Percentiles rank a stretch among this genome's conserved stretches.
Evolutionary conservation across 1,284 basidiomycete species (phyloP).

Genomic region (Entoloma clypeatum): DNA sequence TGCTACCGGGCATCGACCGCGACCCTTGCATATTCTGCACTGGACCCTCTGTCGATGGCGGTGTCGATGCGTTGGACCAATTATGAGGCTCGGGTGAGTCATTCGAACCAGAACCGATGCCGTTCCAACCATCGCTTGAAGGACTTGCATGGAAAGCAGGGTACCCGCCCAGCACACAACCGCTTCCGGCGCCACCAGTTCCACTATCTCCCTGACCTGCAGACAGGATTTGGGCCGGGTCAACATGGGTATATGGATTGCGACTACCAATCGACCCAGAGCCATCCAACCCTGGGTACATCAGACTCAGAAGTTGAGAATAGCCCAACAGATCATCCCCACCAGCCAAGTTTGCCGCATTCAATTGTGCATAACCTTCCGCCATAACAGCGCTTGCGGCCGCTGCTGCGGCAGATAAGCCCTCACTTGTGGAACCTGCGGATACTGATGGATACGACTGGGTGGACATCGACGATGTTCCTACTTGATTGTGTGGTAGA

Average conservation of each 20-base stretch:
- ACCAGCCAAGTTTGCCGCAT: slow-evolving; percentile 46
- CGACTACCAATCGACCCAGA: slow-evolving; percentile 33
- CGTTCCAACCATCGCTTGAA: slow-evolving; percentile 77
- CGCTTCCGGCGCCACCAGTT: slow-evolving; percentile 15
- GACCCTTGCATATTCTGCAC: slow-evolving; percentile 25
- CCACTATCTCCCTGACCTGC: slow-evolving; percentile 35
- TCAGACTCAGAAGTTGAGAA: slow-evolving; percentile 58
- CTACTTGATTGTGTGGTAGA: slow-evolving; percentile 15
- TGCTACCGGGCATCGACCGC: slow-evolving; percentile 22
- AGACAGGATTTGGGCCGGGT: slow-evolving; percentile 80
- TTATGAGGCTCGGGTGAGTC: slow-evolving; percentile 76
- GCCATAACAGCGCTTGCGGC: slow-evolving; percentile 62
- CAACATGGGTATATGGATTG: slow-evolving; percentile 76
- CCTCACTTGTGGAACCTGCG: slow-evolving; percentile 37
- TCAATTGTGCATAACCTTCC: slow-evolving; percentile 63
- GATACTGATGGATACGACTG: slow-evolving; percentile 39
- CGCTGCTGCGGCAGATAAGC: slow-evolving; percentile 59
- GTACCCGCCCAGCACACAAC: slow-evolving; percentile 36
- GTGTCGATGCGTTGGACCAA: slow-evolving; percentile 63
- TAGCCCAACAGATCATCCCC: slow-evolving; percentile 59
- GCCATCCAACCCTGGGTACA: slow-evolving; percentile 51
- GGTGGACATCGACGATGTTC: slow-evolving; percentile 28
- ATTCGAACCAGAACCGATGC: slow-evolving; percentile 59
- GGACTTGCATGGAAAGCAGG: slow-evolving; percentile 68
- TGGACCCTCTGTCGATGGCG: slow-evolving; percentile 56